Evolutionary conservation across 805 yeast species (phyloP), one percentile per base, ranked within the genome.

Genomic region (Hanseniaspora lachancei): DNA sequence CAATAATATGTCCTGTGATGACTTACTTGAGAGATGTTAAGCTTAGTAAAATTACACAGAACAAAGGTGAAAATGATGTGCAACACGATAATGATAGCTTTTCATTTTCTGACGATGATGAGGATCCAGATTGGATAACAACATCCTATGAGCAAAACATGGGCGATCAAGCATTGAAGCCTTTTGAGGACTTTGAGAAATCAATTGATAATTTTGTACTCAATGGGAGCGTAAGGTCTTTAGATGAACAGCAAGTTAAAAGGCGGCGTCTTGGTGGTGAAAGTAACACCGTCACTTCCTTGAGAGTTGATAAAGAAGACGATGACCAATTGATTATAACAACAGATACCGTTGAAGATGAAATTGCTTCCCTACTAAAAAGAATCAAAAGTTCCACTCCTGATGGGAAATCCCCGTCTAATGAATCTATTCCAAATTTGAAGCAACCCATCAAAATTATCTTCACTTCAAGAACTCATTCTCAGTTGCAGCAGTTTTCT

Each of bases 381-480:
- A 77, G 39, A 13, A 44, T 52, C 6, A 57, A 58, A n/a, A 59
- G 46, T 13, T 59, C 58, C 10, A 57, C 49, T 23, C 44, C 29
- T 23, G 16, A 24, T 8, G 60, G 59, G 60, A 38, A 49, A 58
- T 36, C 56, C 58, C 60, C 60, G n/a, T 18, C 18, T 18, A 18
- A 44, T 12, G 36, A 44, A 27, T 16, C 21, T 2, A 44, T 16
- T 12, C 41, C 62, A 59, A 47, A 66, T 59, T 57, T 62, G 10
- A 62, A 60, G 8, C 68, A 70, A 20, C 68, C 78, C 0, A 62
- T 72, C 0, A 77, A 81, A 60, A 78, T 89, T 1, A 78, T 69
- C 61, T 89, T 81, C 64, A 75, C 95, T 0, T 87, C 96, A 2
- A 72, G 97, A 67, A 89, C 97, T 0, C 97, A 89, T 63, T 86